Evolutionary conservation across 352 stramenopile species (phyloP).

Genomic region (Phytophthora cryptogea): DNA sequence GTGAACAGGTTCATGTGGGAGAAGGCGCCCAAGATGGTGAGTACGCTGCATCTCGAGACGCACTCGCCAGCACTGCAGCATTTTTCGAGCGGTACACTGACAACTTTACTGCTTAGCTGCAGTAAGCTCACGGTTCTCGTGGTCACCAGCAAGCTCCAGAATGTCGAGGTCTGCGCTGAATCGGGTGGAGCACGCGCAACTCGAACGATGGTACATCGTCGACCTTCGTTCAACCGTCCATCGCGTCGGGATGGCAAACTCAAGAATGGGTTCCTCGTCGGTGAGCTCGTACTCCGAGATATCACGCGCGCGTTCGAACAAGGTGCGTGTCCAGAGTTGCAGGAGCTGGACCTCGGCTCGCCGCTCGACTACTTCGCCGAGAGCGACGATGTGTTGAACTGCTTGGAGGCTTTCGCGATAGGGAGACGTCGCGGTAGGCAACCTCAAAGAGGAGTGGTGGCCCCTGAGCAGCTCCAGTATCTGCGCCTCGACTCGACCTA

Average conservation of each 20-base stretch:
- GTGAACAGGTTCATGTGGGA: constrained; percentile 54
- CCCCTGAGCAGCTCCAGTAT: constrained; percentile 16
- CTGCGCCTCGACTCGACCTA: constrained; percentile 63
- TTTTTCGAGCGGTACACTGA: constrained; percentile 35
- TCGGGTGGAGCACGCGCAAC: neutral
- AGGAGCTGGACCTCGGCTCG: constrained; percentile 41
- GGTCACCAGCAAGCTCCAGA: constrained; percentile 43
- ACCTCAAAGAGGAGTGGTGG: neutral
- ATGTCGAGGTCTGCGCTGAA: neutral
- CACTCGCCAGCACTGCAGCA: constrained; percentile 26
- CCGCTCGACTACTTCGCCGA: constrained; percentile 67
- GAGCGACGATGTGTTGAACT: constrained; percentile 47
- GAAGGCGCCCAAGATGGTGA: constrained; percentile 45
- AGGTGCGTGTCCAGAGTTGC: constrained; percentile 39
- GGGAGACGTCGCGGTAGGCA: constrained; percentile 1
- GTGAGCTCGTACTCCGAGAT: constrained; percentile 28
- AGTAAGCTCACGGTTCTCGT: constrained; percentile 40
- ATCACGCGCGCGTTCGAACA: constrained; percentile 34
- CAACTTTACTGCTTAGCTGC: constrained; percentile 43
- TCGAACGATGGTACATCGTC: constrained; percentile 15
- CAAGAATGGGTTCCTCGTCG: constrained; percentile 14
- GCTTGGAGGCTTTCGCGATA: constrained; percentile 41
- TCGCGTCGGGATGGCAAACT: constrained; percentile 5
- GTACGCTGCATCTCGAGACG: constrained; percentile 46
- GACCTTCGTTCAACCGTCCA: constrained; percentile 26